Evolutionary conservation across 1,284 basidiomycete genomes (phyloP), one percentile per base, ranked within the genome.

Genomic region (Sporisorium reilianum): DNA sequence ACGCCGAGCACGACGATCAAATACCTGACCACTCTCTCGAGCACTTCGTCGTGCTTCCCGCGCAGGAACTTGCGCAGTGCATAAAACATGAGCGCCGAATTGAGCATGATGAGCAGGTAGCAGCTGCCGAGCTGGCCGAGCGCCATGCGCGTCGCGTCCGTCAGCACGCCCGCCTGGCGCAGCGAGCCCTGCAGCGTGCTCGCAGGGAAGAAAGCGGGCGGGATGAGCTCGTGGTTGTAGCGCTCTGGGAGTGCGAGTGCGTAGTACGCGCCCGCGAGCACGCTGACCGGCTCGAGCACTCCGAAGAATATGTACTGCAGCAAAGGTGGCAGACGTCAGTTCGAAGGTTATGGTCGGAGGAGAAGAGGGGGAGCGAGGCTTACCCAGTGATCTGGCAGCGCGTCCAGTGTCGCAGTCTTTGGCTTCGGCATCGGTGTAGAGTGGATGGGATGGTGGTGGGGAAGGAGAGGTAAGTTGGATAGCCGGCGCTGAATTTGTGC

Each of bases 31-130:
- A 78, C 10, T 26, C 49, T 61, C 42, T 78, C 78, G 23, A 72
- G 42, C 28, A 44, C 53, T 26, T 38, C 55, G 12, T 68, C 62
- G 11, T 70, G 14, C 32, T 48, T 67, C 10, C 53, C 55, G 6
- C 61, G 41, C 53, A 73, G 48, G 20, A 38, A 57, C 42, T 56
- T 64, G 9, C 78, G 34, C 9, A 81, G 44, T 0, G 70, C 69
- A 42, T 67, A 76, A 26, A 80, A 69, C 62, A 80, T 66, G 9
- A 81, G 45, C 1, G 66, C 64, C 7, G 67, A 73, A 41, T 81
- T 81, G 51, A 81, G 61, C 69, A 80, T 76, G 63, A 80, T 79
- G 12, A 81, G 53, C 34, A 80, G 60, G 46, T 81, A 81, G 28
- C 78, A 81, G 40, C 64, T 69, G 9, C 78, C 80, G 1, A 81